Percentiles rank a stretch among this genome's conserved stretches.
phyloP scores from a whole-genome alignment of 306 rosid genomes.

The Hippophae tibetana region DNA sequence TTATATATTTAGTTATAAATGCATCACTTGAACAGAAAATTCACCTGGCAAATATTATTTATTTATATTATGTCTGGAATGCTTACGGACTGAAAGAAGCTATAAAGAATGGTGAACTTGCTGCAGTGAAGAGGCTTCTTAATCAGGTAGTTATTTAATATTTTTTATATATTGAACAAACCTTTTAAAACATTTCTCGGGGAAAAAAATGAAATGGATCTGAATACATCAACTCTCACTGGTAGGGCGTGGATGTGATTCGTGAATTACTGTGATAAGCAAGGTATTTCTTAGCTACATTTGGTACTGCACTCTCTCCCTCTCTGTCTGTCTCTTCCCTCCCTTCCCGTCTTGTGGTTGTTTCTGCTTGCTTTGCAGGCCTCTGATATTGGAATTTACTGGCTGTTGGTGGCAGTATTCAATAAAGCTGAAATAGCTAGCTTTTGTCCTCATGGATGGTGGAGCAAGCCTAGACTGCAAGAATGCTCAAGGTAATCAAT shows the following conservation, averaged over 20 bases:
- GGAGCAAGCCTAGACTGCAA: slow-evolving; percentile 81
- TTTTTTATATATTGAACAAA: background rate
- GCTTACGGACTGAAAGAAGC: slow-evolving; percentile 91
- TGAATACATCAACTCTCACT: slow-evolving; percentile 23
- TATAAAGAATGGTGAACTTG: slow-evolving; percentile 71
- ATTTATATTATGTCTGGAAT: slow-evolving; percentile 17
- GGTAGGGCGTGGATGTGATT: slow-evolving; percentile 80
- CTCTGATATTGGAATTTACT: slow-evolving; percentile 17
- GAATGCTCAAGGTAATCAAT: slow-evolving; percentile 82
- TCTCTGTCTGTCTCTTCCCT: background rate
- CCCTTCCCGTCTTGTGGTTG: background rate
- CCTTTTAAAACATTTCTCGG: background rate
- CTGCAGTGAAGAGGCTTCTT: slow-evolving; percentile 84
- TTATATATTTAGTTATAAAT: slow-evolving; percentile 14
- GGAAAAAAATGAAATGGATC: slow-evolving; percentile 6
- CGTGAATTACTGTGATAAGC: slow-evolving; percentile 74
- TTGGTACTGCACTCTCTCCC: slow-evolving; percentile 46
- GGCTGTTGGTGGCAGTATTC: slow-evolving; percentile 83
- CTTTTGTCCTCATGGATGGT: slow-evolving; percentile 76
- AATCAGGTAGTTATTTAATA: slow-evolving; percentile 42
- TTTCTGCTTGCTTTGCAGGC: slow-evolving; percentile 5
- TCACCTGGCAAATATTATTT: slow-evolving; percentile 16
- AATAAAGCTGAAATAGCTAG: slow-evolving; percentile 91
- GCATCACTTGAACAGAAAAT: slow-evolving; percentile 10
- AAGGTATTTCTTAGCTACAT: slow-evolving; percentile 86